Evolutionary conservation across 352 stramenopile genomes (phyloP).

Genomic region (Globisporangium megalacanthum): DNA sequence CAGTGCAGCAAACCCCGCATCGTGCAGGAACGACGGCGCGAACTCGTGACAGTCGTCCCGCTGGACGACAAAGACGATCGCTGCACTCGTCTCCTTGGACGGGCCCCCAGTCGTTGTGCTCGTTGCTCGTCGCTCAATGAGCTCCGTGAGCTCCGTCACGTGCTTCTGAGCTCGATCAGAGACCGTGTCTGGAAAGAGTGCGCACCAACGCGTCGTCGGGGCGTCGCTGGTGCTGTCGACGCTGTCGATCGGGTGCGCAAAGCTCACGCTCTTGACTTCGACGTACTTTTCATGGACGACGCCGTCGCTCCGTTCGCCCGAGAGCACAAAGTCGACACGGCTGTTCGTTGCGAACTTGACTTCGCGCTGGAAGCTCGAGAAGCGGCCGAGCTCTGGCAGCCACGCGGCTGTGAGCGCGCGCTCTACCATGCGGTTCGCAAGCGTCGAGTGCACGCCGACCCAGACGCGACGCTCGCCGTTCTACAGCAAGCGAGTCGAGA

Average conservation of each 20-base stretch:
- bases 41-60: constrained; percentile 72
- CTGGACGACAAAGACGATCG: constrained; percentile 77
- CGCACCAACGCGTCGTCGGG: constrained; percentile 18
- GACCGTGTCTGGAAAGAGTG: constrained; percentile 77
- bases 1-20: constrained; percentile 60
- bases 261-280: constrained; percentile 83
- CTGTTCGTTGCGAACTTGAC: constrained; percentile 80
- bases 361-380: constrained; percentile 54
- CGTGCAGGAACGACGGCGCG: constrained; percentile 53
- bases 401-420: constrained; percentile 50
- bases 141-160: constrained; percentile 63
- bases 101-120: constrained; percentile 10
- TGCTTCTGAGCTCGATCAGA: constrained; percentile 74
- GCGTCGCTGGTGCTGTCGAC: background rate
- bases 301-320: constrained; percentile 18
- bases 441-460: constrained; percentile 74
- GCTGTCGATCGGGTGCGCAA: constrained; percentile 24
- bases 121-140: constrained; percentile 23
- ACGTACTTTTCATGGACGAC: constrained; percentile 61
- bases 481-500: constrained; percentile 17
- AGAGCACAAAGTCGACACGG: constrained; percentile 80
- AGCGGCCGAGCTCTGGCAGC: constrained; percentile 55
- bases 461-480: constrained; percentile 63
- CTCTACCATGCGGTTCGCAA: constrained; percentile 79
- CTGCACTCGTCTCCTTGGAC: constrained; percentile 23